Percentiles rank a stretch among this genome's conserved stretches.
Conservation (phyloP, 192 early-diverging fungal species). For the Backusella tuberculispora region DNA sequence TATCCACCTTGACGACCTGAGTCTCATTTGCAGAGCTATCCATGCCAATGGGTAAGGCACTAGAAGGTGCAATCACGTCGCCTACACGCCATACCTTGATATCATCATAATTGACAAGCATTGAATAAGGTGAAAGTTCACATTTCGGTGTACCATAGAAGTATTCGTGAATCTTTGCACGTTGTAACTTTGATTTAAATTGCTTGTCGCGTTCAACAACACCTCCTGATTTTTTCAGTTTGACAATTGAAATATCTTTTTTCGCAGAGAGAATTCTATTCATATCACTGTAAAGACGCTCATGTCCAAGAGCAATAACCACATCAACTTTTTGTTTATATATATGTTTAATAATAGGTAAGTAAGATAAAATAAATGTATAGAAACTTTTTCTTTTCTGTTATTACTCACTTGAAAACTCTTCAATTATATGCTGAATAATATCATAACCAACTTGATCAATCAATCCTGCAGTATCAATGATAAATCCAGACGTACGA, state of each 20-base stretch:
- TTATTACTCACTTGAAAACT: constrained; percentile 60
- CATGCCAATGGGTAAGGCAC: constrained; percentile 88
- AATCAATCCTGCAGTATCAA: constrained; percentile 85
- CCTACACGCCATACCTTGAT: constrained; percentile 78
- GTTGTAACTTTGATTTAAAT: constrained; percentile 70
- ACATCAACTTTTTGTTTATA: constrained; percentile 61
- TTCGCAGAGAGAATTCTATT: constrained; percentile 48
- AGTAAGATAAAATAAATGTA: too few relatives aligned
- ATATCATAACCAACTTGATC: constrained; percentile 77
- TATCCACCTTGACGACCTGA: constrained; percentile 77
- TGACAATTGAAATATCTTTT: constrained; percentile 69
- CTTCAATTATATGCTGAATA: constrained; percentile 71
- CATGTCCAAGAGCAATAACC: constrained; percentile 91
- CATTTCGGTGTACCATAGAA: constrained; percentile 88
- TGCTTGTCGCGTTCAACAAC: constrained; percentile 85
- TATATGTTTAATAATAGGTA: background rate
- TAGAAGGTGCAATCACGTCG: constrained; percentile 84
- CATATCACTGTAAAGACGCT: constrained; percentile 90
- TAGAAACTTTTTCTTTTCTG: too few relatives aligned
- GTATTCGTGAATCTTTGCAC: constrained; percentile 84
- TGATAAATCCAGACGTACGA: constrained; percentile 76
- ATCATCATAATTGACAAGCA: constrained; percentile 79
- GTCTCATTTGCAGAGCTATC: constrained; percentile 80
- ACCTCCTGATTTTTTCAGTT: constrained; percentile 92
- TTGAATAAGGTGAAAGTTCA: constrained; percentile 84